Percentiles rank a stretch among this genome's conserved stretches.
Conservation (phyloP, 768 basidiomycete species). For the Tylopilus sp. region DNA sequence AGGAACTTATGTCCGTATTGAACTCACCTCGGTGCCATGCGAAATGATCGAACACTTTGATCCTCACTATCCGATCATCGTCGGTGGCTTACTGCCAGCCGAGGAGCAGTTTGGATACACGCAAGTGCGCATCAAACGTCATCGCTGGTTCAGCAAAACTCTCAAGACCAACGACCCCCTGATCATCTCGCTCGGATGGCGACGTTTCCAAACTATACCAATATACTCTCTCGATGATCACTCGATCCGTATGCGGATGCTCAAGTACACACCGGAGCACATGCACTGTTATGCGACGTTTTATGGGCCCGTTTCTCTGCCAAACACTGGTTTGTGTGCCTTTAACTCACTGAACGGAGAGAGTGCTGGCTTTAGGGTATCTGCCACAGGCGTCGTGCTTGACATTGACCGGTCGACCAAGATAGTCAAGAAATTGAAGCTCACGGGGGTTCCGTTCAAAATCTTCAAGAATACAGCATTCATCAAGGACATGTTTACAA, state of each 20-base stretch:
- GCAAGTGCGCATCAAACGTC: conserved; percentile 93
- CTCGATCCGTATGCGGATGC: conserved; percentile 96
- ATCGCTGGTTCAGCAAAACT: conserved; percentile 88
- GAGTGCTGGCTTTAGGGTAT: conserved; percentile 76
- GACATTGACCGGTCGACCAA: conserved; percentile 89
- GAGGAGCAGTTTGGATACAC: conserved; percentile 93
- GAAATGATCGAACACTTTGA: conserved; percentile 95
- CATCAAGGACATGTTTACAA: conserved; percentile 94
- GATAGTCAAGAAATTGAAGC: conserved; percentile 98
- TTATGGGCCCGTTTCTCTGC: conserved; percentile 84
- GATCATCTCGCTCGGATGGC: conserved; percentile 96
- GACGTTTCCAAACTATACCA: conserved; percentile 92
- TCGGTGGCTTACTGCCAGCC: conserved; percentile 85
- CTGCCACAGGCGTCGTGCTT: conserved; percentile 92
- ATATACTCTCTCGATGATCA: conserved; percentile 98
- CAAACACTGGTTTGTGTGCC: conserved; percentile 96
- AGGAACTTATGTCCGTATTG: conserved; percentile 90
- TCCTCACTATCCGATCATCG: conserved; percentile 83
- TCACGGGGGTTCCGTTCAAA: conserved; percentile 75
- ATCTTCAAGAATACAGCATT: conserved; percentile 94
- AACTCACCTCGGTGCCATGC: conserved; percentile 78
- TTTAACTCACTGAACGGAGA: conserved; percentile 82
- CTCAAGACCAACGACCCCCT: conserved; percentile 97
- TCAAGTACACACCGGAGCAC: conserved; percentile 99
- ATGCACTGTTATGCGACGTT: conserved; percentile 97